Conservation (phyloP, 495 filamentous ascomycete species). For the Cladorrhinum samala region DNA sequence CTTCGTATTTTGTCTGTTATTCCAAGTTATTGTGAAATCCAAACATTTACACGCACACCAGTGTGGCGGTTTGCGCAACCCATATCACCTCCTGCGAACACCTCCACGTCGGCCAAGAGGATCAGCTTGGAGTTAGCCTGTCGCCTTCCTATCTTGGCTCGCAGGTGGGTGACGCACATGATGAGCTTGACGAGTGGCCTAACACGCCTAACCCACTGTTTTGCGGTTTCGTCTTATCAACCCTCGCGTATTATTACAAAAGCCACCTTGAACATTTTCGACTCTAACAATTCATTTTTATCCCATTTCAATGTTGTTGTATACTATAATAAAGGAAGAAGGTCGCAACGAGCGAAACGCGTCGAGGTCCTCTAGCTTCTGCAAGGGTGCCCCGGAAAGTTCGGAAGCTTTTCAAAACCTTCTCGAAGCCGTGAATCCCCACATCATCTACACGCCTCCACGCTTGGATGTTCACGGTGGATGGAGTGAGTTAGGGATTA, state of each 20-base stretch:
- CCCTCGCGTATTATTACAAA: too few relatives aligned
- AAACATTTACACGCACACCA: too few relatives aligned
- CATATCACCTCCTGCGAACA: neutral
- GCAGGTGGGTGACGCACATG: neutral
- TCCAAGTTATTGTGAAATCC: too few relatives aligned
- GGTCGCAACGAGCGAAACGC: neutral
- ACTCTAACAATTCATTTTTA: too few relatives aligned
- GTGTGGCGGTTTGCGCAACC: too few relatives aligned
- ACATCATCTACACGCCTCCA: too few relatives aligned
- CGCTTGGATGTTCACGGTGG: too few relatives aligned
- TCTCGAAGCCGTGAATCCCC: neutral
- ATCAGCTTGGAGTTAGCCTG: conserved; percentile 8
- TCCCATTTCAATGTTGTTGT: neutral
- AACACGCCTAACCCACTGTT: too few relatives aligned
- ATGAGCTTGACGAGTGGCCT: too few relatives aligned
- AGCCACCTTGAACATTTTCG: too few relatives aligned
- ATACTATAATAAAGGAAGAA: neutral
- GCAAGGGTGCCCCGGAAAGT: neutral
- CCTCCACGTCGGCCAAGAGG: conserved; percentile 15
- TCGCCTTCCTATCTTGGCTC: conserved; percentile 16
- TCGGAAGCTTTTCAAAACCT: conserved; percentile 1
- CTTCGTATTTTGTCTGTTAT: too few relatives aligned
- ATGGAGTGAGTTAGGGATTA: neutral
- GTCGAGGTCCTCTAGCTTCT: neutral
- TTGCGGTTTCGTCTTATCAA: neutral